A percentile compares a stretch with the other conserved stretches of the same genome.
These are phyloP conservation scores for Metschnikowia santaceciliae DNA, from an alignment of 805 yeast genomes.

Conservation along the genomic window DNA sequence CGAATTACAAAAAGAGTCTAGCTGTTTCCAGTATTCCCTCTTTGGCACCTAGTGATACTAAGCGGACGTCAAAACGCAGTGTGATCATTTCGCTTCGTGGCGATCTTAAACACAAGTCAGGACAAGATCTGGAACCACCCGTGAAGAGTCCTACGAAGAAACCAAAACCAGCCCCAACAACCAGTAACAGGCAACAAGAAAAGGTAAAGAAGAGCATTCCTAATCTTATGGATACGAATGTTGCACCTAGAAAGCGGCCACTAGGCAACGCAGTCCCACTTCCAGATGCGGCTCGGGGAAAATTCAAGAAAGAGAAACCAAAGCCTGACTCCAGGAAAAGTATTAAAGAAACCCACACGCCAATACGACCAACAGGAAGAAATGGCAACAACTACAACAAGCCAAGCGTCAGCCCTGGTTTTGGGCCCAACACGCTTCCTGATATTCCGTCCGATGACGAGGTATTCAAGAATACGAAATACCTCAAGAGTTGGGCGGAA, in stretches of 20 bases:
- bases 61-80: conserved; percentile 3
- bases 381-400: conserved; percentile 4
- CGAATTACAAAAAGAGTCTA: conserved; percentile 17
- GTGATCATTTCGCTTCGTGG: conserved; percentile 1
- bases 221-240: conserved; percentile 4
- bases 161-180: not conserved
- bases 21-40: not conserved
- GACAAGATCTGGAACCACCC: not conserved
- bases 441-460: conserved; percentile 42
- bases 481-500: conserved; percentile 33
- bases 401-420: conserved; percentile 14
- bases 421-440: conserved; percentile 27
- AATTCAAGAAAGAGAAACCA: conserved; percentile 5
- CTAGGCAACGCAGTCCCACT: conserved; percentile 32
- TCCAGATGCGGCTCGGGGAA: conserved; percentile 39
- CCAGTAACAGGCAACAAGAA: not conserved
- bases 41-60: not conserved
- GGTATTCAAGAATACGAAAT: conserved; percentile 11
- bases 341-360: not conserved
- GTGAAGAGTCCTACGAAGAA: conserved; percentile 1
- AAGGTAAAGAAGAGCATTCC: not conserved
- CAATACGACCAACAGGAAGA: not conserved
- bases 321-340: conserved; percentile 5
- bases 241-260: conserved; percentile 11
- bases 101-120: conserved; percentile 4